Conservation (phyloP, 2,329 filamentous ascomycete genomes). For the Colletotrichum siamense region DNA sequence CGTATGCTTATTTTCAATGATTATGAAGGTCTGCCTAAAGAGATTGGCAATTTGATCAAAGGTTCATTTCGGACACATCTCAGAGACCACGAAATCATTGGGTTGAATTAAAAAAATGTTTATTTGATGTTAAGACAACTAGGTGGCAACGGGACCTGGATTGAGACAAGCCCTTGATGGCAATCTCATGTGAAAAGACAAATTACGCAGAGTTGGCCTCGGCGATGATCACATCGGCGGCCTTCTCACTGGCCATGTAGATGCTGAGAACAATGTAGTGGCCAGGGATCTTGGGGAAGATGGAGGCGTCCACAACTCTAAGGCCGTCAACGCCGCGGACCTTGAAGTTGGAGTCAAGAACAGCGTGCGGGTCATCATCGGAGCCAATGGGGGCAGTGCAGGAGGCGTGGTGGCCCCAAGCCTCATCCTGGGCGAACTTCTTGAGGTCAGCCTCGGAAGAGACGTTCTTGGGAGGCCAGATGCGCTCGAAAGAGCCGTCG, state of each 20-base stretch:
- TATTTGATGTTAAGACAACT: not conserved
- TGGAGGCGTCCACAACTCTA: conserved; percentile 66
- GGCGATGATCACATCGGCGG: conserved; percentile 40
- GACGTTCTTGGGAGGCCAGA: conserved; percentile 41
- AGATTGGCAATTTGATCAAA: not conserved
- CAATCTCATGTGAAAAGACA: fast-evolving
- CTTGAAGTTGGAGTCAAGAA: conserved; percentile 62
- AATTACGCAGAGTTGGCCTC: conserved; percentile 13
- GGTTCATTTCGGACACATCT: fast-evolving
- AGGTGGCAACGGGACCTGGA: not conserved
- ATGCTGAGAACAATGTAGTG: conserved; percentile 52
- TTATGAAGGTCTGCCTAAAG: not conserved
- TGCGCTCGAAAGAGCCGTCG: conserved; percentile 42
- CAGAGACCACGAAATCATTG: not conserved
- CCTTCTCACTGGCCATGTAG: conserved; percentile 66
- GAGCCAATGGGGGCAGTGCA: conserved; percentile 62
- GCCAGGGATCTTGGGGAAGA: conserved; percentile 57
- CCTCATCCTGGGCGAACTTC: conserved; percentile 44
- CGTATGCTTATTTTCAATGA: not conserved
- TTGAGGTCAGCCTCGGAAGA: conserved; percentile 48
- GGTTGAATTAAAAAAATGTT: not conserved
- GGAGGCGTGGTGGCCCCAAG: conserved; percentile 63
- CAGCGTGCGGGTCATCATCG: conserved; percentile 58
- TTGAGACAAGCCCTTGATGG: not conserved
- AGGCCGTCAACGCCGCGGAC: conserved; percentile 61